These are phyloP conservation scores for Stellera chamaejasme DNA, from an alignment of 345 rosid species.

Conservation along the genomic window DNA sequence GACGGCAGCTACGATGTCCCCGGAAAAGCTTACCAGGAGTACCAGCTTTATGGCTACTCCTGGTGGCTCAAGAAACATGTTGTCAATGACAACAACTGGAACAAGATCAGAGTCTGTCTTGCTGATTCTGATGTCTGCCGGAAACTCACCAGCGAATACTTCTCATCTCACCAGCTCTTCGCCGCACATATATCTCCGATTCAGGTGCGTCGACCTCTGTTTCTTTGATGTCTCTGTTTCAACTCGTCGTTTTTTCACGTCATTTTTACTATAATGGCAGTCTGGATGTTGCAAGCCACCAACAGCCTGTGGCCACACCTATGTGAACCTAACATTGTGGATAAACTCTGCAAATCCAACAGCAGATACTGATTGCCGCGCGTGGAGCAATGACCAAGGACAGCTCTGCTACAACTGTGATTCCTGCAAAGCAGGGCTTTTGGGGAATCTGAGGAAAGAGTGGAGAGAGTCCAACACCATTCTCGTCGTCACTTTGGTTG, in stretches of 20 bases:
- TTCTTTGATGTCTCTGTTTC: neutral
- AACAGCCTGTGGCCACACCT: slow-evolving; percentile 65
- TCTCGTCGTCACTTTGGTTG: slow-evolving; percentile 59
- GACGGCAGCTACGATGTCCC: slow-evolving; percentile 62
- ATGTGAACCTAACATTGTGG: slow-evolving; percentile 78
- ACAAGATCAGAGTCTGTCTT: slow-evolving; percentile 57
- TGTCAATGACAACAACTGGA: slow-evolving; percentile 56
- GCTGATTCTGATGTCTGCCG: slow-evolving; percentile 58
- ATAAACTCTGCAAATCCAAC: slow-evolving; percentile 58
- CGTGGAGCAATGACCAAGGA: slow-evolving; percentile 78
- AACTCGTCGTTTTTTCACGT: no score
- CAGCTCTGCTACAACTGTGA: slow-evolving; percentile 81
- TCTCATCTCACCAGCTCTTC: slow-evolving; percentile 73
- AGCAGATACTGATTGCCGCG: slow-evolving; percentile 68
- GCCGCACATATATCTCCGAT: slow-evolving; percentile 57
- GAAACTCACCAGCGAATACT: slow-evolving; percentile 37
- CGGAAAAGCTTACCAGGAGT: slow-evolving; percentile 62
- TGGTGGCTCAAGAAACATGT: slow-evolving; percentile 60
- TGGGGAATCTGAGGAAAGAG: slow-evolving; percentile 72
- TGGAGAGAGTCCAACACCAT: slow-evolving; percentile 82
- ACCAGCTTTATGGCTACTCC: slow-evolving; percentile 58
- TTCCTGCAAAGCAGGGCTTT: slow-evolving; percentile 81
- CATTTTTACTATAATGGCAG: slow-evolving; percentile 20
- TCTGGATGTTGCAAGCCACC: slow-evolving; percentile 98
- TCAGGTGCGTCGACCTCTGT: slow-evolving; percentile 39